A percentile compares a stretch with the other conserved stretches of the same genome.
Evolutionary conservation across 305 asterid species (phyloP).

Genomic region (Fraxinus sp.): DNA sequence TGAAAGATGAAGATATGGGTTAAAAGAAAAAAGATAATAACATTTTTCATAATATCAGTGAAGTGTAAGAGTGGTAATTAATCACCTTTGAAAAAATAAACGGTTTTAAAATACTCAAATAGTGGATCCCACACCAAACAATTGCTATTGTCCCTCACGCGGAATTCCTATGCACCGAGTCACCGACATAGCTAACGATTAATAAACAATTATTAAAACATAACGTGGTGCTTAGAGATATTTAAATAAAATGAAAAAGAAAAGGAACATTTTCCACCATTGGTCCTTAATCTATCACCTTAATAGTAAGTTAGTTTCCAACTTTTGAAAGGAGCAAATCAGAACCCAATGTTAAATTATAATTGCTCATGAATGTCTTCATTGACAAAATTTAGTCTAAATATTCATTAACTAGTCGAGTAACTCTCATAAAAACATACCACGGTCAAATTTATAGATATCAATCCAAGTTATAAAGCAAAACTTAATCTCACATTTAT

Average conservation of each 20-base stretch:
- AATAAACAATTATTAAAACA: slow-evolving; percentile 13
- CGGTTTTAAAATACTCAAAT: neutral
- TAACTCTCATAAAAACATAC: neutral
- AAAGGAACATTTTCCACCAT: neutral
- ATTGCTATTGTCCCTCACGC: slow-evolving; percentile 16
- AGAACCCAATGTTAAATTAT: neutral
- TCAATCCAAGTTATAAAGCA: neutral
- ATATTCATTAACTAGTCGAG: neutral
- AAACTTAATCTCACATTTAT: too few relatives aligned
- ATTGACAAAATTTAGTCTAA: neutral
- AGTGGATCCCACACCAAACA: slow-evolving; percentile 12
- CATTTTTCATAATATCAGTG: too few relatives aligned
- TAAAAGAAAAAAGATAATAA: too few relatives aligned
- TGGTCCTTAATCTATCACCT: neutral
- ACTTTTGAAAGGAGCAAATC: neutral
- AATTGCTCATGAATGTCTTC: neutral
- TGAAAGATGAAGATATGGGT: too few relatives aligned
- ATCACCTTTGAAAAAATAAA: too few relatives aligned
- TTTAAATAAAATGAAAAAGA: neutral
- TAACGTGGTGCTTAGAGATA: neutral
- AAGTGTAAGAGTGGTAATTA: too few relatives aligned
- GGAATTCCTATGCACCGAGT: neutral
- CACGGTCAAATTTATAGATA: too few relatives aligned
- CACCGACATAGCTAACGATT: slow-evolving; percentile 29
- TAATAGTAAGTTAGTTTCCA: neutral